Percentiles rank a stretch among this genome's conserved stretches.
Conservation (phyloP, 2,329 filamentous ascomycete genomes). For the Clarireedia monteithiana region DNA sequence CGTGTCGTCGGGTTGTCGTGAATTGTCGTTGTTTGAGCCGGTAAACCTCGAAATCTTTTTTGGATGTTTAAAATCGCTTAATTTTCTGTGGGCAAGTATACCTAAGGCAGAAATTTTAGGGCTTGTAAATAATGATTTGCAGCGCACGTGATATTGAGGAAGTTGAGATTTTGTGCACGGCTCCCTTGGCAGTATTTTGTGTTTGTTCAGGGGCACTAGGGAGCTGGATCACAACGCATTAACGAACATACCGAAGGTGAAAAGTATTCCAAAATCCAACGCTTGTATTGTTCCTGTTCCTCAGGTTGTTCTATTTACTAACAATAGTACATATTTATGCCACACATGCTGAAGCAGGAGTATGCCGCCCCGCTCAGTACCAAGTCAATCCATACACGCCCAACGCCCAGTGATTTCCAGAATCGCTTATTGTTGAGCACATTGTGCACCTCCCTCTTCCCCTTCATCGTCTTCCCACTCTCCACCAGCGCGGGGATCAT, state of each 20-base stretch:
- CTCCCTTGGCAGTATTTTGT: too few species aligned
- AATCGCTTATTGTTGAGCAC: slow-evolving; percentile 33
- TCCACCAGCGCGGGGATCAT: slow-evolving; percentile 56
- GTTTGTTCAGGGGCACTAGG: too few species aligned
- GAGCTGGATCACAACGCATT: too few species aligned
- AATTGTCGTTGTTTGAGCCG: slow-evolving; percentile 21
- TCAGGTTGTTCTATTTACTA: background rate
- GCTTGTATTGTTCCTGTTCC: background rate
- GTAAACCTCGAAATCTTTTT: slow-evolving; percentile 16
- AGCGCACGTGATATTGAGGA: background rate
- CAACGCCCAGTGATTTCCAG: background rate
- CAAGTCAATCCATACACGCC: background rate
- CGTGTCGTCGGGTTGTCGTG: slow-evolving; percentile 25
- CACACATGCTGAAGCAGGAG: background rate
- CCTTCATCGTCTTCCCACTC: slow-evolving; percentile 68
- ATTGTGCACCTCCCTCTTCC: slow-evolving; percentile 57
- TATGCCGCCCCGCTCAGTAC: background rate
- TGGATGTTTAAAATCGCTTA: slow-evolving; percentile 12
- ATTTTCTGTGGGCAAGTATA: background rate
- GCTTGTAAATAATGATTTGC: background rate
- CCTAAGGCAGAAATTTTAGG: slow-evolving; percentile 9
- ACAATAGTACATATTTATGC: background rate
- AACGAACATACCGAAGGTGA: too few species aligned
- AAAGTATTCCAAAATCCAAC: background rate
- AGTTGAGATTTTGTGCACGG: background rate